phyloP scores from a whole-genome alignment of 331 rosid species.

The Spiraea crenata region DNA sequence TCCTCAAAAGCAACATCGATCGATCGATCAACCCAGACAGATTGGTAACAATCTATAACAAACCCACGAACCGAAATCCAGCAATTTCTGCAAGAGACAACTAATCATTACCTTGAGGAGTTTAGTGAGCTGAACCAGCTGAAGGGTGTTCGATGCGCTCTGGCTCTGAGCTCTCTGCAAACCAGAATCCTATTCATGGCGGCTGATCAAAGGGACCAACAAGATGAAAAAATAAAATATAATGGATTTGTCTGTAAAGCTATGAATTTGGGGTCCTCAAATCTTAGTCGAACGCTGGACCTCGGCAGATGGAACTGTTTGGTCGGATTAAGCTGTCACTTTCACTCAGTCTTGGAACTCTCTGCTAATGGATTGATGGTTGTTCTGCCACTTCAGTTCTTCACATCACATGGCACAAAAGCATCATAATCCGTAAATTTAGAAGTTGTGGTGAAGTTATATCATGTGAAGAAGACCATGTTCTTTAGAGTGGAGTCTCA shows the following conservation, averaged over 20 bases:
- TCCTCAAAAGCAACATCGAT: not conserved
- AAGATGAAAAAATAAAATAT: not conserved
- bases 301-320: not conserved
- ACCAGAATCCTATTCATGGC: constrained; percentile 43
- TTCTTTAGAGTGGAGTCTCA: not conserved
- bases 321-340: not conserved
- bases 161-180: constrained; percentile 28
- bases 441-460: not conserved
- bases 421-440: not conserved
- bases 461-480: not conserved
- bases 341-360: not conserved
- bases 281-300: not conserved
- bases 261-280: not conserved
- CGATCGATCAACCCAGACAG: not conserved
- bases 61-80: constrained; percentile 8
- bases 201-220: not conserved
- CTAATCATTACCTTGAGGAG: constrained; percentile 39
- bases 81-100: not conserved
- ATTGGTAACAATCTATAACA: not conserved
- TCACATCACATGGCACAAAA: not conserved
- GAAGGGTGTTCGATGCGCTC: constrained; percentile 23
- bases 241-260: not conserved
- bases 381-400: not conserved
- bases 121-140: constrained; percentile 28
- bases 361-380: not conserved